These are phyloP conservation scores for Solanum boliviense DNA, from an alignment of 257 asterid genomes.

Conservation along the genomic window DNA sequence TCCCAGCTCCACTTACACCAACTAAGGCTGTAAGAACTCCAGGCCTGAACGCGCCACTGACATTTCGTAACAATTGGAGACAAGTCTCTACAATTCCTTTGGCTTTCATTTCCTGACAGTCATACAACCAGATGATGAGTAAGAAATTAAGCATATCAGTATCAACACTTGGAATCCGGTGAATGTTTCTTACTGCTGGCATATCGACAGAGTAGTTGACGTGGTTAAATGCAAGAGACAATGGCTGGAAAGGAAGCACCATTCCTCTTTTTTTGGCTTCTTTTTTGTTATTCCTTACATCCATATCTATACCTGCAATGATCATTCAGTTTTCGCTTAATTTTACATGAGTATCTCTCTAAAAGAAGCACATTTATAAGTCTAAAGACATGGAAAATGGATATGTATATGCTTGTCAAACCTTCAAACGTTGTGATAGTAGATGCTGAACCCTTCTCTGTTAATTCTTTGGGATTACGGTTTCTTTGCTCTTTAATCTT, in stretches of 20 bases:
- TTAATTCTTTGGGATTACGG: not conserved
- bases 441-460: constrained; percentile 14
- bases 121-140: not conserved
- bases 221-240: constrained; percentile 72
- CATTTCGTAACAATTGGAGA: constrained; percentile 61
- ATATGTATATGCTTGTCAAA: not conserved
- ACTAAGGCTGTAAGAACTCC: constrained; percentile 77
- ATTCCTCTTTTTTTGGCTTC: constrained; percentile 43
- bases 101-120: constrained; percentile 58
- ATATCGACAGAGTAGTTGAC: constrained; percentile 85
- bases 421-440: constrained; percentile 32
- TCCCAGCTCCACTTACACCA: constrained; percentile 92
- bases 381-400: not conserved
- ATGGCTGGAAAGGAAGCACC: constrained; percentile 88
- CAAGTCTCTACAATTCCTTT: constrained; percentile 54
- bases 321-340: not conserved
- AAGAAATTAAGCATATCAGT: not conserved
- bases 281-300: constrained; percentile 10
- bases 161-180: not conserved
- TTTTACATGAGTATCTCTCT: not conserved
- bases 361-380: not conserved
- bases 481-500: constrained; percentile 12
- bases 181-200: constrained; percentile 66
- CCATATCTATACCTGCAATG: constrained; percentile 38
- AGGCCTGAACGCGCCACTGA: constrained; percentile 78